phyloP scores from a whole-genome alignment of 176 grass and related monocot genomes.

The Avena insularis region DNA sequence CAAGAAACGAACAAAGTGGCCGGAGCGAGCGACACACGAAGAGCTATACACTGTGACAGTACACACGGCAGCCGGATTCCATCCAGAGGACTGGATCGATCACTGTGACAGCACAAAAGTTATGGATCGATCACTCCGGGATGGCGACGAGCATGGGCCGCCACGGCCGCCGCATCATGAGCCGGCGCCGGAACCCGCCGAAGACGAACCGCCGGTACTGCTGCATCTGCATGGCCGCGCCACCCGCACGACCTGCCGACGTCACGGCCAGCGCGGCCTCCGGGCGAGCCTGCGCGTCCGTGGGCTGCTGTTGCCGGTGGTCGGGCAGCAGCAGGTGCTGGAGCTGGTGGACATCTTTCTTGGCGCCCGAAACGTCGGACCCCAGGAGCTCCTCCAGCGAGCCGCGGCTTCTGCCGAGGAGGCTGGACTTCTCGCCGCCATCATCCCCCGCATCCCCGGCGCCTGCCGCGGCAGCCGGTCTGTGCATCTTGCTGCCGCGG shows the following conservation, averaged over 20 bases:
- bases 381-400: conserved; percentile 54
- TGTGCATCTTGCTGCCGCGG: not conserved
- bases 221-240: conserved; percentile 9
- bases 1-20: conserved; percentile 38
- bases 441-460: not conserved
- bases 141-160: conserved; percentile 83
- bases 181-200: conserved; percentile 57
- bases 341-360: conserved; percentile 30
- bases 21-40: not conserved
- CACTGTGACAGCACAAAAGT: too few relatives aligned
- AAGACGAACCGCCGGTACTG: conserved; percentile 63
- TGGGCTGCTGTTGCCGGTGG: not conserved
- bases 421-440: conserved; percentile 46
- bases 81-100: not conserved
- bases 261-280: not conserved
- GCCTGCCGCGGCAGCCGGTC: not conserved
- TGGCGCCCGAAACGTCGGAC: not conserved
- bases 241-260: not conserved
- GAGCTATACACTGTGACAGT: conserved; percentile 34
- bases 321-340: not conserved
- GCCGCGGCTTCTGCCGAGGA: conserved; percentile 45
- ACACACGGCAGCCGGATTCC: not conserved
- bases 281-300: not conserved
- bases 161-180: conserved; percentile 73
- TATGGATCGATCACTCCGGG: conserved; percentile 60